Conservation (phyloP, 2,329 filamentous ascomycete species). For the Botrytis elliptica region DNA sequence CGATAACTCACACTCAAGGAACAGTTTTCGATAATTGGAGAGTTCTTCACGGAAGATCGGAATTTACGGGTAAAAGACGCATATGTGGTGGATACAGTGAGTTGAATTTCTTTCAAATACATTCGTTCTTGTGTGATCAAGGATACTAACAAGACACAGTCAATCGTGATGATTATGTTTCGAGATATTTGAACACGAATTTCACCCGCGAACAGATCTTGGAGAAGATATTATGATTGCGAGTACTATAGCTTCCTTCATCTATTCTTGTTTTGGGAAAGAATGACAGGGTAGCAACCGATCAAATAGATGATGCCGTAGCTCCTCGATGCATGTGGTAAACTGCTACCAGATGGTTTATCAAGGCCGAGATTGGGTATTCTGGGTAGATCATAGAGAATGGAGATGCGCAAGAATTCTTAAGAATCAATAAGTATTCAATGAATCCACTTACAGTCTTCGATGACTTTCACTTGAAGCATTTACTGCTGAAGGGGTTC, state of each 20-base stretch:
- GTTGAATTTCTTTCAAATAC: conserved; percentile 40
- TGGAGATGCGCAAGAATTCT: background rate
- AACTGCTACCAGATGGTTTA: too few relatives aligned
- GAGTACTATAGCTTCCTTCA: background rate
- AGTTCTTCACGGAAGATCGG: conserved; percentile 80
- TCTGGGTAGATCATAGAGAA: background rate
- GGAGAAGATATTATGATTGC: conserved; percentile 33
- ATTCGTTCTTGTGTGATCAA: background rate
- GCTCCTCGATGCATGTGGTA: background rate
- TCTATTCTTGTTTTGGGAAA: accelerated
- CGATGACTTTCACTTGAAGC: background rate
- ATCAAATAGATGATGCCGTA: background rate
- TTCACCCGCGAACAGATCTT: conserved; percentile 42
- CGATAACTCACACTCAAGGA: background rate
- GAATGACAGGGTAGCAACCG: accelerated
- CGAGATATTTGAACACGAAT: conserved; percentile 72
- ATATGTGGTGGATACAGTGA: conserved; percentile 90
- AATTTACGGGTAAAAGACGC: conserved; percentile 79
- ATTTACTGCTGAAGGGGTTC: too few relatives aligned
- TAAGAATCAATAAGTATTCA: background rate
- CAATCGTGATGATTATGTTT: conserved; percentile 77
- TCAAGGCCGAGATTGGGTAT: background rate
- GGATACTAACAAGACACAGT: conserved; percentile 47
- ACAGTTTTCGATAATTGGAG: conserved; percentile 95
- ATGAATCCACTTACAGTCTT: background rate